Evolutionary conservation across 257 asterid genomes (phyloP).

Genomic region (Gynochthodes officinalis): DNA sequence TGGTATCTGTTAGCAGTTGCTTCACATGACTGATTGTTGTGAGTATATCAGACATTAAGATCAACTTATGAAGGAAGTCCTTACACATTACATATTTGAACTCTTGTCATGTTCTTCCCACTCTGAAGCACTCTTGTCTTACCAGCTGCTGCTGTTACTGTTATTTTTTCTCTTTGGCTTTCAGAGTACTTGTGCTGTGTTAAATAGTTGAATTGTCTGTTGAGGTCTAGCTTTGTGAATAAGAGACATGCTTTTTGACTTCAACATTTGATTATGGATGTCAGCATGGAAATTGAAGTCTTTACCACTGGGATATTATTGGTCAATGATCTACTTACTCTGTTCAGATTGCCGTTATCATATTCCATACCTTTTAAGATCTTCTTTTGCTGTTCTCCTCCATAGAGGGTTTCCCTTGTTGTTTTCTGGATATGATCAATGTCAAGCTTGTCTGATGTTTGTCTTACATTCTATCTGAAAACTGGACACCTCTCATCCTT

Average conservation of each 20-base stretch:
- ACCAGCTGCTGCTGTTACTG: neutral
- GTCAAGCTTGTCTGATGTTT: neutral
- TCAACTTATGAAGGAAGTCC: too few relatives aligned
- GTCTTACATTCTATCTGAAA: neutral
- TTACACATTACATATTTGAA: neutral
- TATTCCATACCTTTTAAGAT: neutral
- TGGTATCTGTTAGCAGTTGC: neutral
- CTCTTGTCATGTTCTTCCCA: neutral
- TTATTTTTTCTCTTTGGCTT: neutral
- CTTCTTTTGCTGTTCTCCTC: neutral
- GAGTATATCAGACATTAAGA: neutral
- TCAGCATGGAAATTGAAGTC: constrained; percentile 4
- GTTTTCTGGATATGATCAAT: neutral
- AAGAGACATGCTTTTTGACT: neutral
- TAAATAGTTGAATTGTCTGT: neutral
- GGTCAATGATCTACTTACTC: neutral
- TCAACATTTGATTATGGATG: neutral
- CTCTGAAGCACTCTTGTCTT: neutral
- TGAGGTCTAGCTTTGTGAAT: neutral
- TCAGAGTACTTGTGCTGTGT: neutral
- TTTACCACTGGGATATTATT: neutral
- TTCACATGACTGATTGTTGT: neutral
- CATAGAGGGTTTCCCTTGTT: neutral
- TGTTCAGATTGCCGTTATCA: too few relatives aligned
- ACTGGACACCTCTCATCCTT: neutral